phyloP scores from a whole-genome alignment of 2,329 filamentous ascomycete species.

The Fusarium anguioides region DNA sequence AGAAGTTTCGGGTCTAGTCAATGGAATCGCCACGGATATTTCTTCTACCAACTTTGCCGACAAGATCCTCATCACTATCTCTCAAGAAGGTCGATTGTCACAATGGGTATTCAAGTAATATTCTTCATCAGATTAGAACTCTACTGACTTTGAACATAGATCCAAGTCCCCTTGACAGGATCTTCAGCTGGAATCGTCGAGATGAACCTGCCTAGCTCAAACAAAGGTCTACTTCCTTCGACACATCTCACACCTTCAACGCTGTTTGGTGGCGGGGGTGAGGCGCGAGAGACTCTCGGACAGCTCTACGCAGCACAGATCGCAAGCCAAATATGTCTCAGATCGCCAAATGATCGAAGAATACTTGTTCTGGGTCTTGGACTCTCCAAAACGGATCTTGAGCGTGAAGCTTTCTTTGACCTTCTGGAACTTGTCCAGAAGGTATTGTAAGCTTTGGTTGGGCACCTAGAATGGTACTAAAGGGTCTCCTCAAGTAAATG shows the following conservation, averaged over 20 bases:
- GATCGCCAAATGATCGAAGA: conserved; percentile 72
- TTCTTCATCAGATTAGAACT: too few relatives aligned
- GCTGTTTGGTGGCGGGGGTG: conserved; percentile 83
- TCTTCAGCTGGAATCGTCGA: conserved; percentile 73
- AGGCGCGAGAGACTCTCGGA: conserved; percentile 82
- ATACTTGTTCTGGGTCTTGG: conserved; percentile 73
- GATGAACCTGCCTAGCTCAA: conserved; percentile 63
- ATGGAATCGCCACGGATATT: conserved; percentile 77
- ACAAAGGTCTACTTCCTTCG: conserved; percentile 73
- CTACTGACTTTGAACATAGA: conserved; percentile 56
- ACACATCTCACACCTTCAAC: conserved; percentile 87
- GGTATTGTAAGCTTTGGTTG: conserved; percentile 56
- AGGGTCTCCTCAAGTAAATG: too few relatives aligned
- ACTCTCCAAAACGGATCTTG: conserved; percentile 60
- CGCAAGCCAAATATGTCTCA: conserved; percentile 79
- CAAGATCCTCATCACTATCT: conserved; percentile 90
- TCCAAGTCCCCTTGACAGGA: conserved; percentile 81
- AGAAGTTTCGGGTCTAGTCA: conserved; percentile 69
- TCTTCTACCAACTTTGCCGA: conserved; percentile 82
- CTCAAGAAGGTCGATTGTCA: conserved; percentile 83
- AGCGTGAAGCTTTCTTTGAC: conserved; percentile 71
- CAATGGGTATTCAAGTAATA: conserved; percentile 78
- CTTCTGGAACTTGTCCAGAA: conserved; percentile 71
- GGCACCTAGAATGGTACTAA: not conserved
- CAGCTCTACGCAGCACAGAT: conserved; percentile 92